Evolutionary conservation across 2,329 filamentous ascomycete genomes (phyloP), one percentile per base, ranked within the genome.

Genomic region (Cryphonectria radicalis): DNA sequence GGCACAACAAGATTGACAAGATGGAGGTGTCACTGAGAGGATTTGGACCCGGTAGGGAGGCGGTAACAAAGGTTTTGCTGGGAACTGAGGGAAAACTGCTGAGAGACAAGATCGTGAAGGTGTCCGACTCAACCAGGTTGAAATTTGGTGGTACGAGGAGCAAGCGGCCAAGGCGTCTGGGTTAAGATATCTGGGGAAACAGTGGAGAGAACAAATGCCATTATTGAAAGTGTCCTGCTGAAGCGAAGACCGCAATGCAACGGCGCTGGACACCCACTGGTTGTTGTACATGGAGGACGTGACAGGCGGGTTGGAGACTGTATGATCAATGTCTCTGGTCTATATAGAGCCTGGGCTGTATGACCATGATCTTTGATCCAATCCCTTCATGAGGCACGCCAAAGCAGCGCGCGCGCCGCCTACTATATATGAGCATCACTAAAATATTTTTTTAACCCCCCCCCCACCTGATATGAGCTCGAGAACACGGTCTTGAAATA

Each of bases 61-160:
- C 96, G 1, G 92, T 94, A 68, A 91, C 91, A 69, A 99, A 98
- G 87, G 93, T 95, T 7, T 83, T 99, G 71, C 83, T 99, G 81
- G 95, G 95, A 50, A 90, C 87, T 32, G 95, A 99, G 81, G 96
- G 96, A 70, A 90, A 89, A 78, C 81, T 90, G 76, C 82, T 98
- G 75, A 89, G 94, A 76, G 84, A 87, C 43, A 90, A 92, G 84
- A 92, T 99, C 75, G 85, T 89, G 59, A 91, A 90, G 76, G 92
- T 99, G 73, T 90, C 93, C 43, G 96, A 99, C 83, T 87, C 90
- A 57, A 98, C 95, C 69, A 92, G 92, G 77, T 82, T 98, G 81
- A 99, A 99, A 86, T 97, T 98, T 86, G 96, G 95, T 83, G 97
- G 96, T 79, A 93, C 93, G 55, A 93, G 95, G 82, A 95, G 94